Evolutionary conservation across 805 yeast species (phyloP), one percentile per base, ranked within the genome.

Genomic region (Hanseniaspora clermontiae): DNA sequence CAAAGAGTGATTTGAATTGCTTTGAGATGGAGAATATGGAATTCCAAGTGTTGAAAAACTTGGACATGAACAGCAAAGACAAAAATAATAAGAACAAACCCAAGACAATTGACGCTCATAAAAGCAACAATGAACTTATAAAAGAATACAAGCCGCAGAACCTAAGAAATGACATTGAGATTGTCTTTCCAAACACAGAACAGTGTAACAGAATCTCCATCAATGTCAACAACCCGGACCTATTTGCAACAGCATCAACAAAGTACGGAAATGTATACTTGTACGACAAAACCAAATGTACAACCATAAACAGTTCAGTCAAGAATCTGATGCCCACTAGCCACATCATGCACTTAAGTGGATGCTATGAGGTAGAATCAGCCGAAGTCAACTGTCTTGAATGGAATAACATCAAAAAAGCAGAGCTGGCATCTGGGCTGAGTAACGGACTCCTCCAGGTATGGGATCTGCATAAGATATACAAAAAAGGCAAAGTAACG

Each of bases 171-270:
- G 66, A 67, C 24, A 54, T 68, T 5, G 57, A 60, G 17, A 67
- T 69, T n/a, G 57, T 55, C 27, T 68, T 66, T 45, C 71, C 72
- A 12, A 59, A 82, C 61, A 66, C 71, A 1, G 89, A 87, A 1
- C 93, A 84, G 60, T 82, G 89, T 57, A 87, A 87, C 65, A 77
- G 79, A 59, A 82, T 85, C 0, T 74, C 83, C 39, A 79, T 78
- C 63, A 79, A 86, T 81, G 95, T 96, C 0, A 91, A 84, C 61
- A 90, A 90, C 63, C 93, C 93, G 1, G 93, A 89, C 63, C 64
- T 90, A 5, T 74, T 90, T 5, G 87, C 90, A 1, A 77, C 88
- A 19, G 79, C 82, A 10, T 80, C 85, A 45, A 79, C 83, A 43
- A 66, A 70, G 36, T 46, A 29, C 20, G 96, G 96, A 1, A 72